Evolutionary conservation across 352 stramenopile species (phyloP).

Genomic region (Thraustotheca clavata): DNA sequence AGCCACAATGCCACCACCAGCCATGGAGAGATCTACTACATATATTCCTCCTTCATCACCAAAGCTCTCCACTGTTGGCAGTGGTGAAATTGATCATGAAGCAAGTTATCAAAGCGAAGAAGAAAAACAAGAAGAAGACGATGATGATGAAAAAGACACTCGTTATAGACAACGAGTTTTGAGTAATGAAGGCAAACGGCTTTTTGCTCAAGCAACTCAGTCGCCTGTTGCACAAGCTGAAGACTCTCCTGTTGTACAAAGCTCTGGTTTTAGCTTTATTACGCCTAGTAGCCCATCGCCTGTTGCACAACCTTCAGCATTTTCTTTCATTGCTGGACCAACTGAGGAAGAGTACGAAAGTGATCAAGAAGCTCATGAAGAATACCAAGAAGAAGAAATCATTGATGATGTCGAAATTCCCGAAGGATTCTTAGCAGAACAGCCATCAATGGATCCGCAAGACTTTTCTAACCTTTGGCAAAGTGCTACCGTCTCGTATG

Average conservation of each 20-base stretch:
- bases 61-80: neutral
- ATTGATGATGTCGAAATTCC: constrained; percentile 22
- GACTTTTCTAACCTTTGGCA: constrained; percentile 22
- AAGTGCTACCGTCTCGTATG: constrained; percentile 14
- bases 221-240: constrained; percentile 22
- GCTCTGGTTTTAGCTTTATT: constrained; percentile 48
- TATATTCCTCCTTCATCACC: neutral
- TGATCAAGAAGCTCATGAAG: constrained; percentile 6
- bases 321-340: constrained; percentile 65
- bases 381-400: constrained; percentile 54
- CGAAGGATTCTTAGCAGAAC: constrained; percentile 2
- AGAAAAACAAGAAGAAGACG: neutral
- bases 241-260: too few species aligned
- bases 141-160: neutral
- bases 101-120: too few species aligned
- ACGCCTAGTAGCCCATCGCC: constrained; percentile 3
- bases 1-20: neutral
- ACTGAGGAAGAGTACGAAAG: constrained; percentile 27
- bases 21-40: neutral
- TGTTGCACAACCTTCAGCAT: constrained; percentile 38
- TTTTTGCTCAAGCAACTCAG: constrained; percentile 56
- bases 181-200: constrained; percentile 78
- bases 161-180: constrained; percentile 47
- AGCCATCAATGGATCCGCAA: constrained; percentile 8
- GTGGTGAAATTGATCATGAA: too few species aligned